Percentiles rank a stretch among this genome's conserved stretches.
These are phyloP conservation scores for Trichoderma erinaceum DNA, from an alignment of 495 filamentous ascomycete species.

Conservation along the genomic window DNA sequence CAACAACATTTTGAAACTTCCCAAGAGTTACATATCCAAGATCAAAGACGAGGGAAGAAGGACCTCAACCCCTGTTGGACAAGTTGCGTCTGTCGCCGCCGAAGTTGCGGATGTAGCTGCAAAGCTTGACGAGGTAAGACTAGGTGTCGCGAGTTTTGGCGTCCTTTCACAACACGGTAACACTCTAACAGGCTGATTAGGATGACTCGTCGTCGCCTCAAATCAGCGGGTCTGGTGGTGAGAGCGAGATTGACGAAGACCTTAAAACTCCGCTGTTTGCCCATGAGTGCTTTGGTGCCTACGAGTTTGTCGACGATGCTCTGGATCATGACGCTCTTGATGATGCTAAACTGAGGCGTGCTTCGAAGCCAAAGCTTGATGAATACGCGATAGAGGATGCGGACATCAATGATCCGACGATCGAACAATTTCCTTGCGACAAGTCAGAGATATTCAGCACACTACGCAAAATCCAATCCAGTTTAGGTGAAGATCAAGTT, in stretches of 20 bases:
- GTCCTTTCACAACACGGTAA: neutral
- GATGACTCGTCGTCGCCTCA: neutral
- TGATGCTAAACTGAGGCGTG: conserved; percentile 17
- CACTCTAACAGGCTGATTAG: neutral
- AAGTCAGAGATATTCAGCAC: conserved; percentile 41
- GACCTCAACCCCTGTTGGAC: conserved; percentile 19
- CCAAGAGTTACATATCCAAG: conserved; percentile 23
- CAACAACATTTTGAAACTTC: conserved; percentile 51
- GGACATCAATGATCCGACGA: conserved; percentile 44
- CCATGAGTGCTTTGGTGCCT: conserved; percentile 17
- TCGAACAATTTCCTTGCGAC: conserved; percentile 47
- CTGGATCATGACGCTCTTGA: conserved; percentile 22
- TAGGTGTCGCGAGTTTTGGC: neutral
- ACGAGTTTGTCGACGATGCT: conserved; percentile 18
- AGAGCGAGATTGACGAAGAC: conserved; percentile 19
- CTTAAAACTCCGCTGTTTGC: conserved; percentile 20
- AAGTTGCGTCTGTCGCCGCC: conserved; percentile 15
- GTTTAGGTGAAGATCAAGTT: conserved; percentile 40
- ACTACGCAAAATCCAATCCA: conserved; percentile 39
- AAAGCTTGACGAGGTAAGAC: conserved; percentile 24
- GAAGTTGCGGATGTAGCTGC: conserved; percentile 23
- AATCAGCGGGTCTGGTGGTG: neutral
- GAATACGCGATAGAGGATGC: conserved; percentile 23
- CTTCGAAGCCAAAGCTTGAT: conserved; percentile 9
- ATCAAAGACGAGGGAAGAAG: conserved; percentile 26